Conservation (phyloP, 805 yeast genomes). For the Candida pseudofarinosa region DNA sequence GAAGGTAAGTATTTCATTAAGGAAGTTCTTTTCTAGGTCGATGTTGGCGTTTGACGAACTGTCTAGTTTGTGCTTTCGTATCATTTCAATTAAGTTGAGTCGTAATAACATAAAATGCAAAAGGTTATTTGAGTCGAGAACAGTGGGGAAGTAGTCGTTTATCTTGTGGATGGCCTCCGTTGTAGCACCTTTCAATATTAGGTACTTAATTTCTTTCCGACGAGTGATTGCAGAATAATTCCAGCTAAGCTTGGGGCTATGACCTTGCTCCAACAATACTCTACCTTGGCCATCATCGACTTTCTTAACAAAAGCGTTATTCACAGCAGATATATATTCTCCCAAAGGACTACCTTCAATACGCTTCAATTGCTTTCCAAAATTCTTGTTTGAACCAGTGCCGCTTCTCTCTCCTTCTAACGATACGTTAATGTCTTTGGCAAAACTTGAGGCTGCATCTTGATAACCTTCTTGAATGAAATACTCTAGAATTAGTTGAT, state of each 20-base stretch:
- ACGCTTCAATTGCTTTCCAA: background rate
- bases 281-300: background rate
- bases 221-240: conserved; percentile 51
- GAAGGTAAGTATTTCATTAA: conserved; percentile 51
- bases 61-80: conserved; percentile 44
- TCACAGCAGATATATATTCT: background rate
- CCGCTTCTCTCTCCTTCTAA: background rate
- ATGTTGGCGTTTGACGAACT: conserved; percentile 9
- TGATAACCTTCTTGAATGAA: conserved; percentile 76
- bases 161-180: conserved; percentile 53
- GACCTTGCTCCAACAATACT: background rate
- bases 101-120: conserved; percentile 71
- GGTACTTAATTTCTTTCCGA: conserved; percentile 49
- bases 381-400: background rate
- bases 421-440: conserved; percentile 48
- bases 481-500: conserved; percentile 62
- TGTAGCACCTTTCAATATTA: conserved; percentile 58
- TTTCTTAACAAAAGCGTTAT: background rate
- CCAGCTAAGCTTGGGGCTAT: conserved; percentile 10
- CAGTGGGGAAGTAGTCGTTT: conserved; percentile 57
- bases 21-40: conserved; percentile 45
- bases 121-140: conserved; percentile 58
- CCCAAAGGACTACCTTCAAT: background rate
- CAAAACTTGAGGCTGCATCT: conserved; percentile 58
- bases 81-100: conserved; percentile 76